Base-by-base conservation (phyloP, 768 basidiomycete genomes). In the Auricularia sp. region DNA sequence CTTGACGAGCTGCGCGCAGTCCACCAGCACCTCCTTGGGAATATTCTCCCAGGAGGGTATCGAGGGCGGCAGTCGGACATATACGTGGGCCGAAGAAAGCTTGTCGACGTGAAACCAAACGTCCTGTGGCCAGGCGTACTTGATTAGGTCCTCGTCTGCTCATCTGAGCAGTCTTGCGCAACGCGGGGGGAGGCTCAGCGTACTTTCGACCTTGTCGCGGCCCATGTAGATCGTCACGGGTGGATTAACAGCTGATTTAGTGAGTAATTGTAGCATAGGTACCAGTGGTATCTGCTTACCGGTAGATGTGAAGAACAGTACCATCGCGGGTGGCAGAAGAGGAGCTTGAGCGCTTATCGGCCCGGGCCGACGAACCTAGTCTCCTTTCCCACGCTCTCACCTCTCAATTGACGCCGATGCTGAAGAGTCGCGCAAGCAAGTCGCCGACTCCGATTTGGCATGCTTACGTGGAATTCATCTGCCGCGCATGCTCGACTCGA, bases 21-120 rank as follows among this genome's bases (percentile, higher is more conserved):
- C 96, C 12, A 78, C 78, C 21, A 98, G 77, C 5, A 98, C 76
- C 1, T 82, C 77, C 63, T 87, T 81, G 0, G 97, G 94, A 43
- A 98, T 88, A n/a, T 77, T 74, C 5, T 98, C 94, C 92, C 94
- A 98, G 6, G 79, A 74, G 1, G 72, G 70, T 81, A 95, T 88
- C n/a, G 77, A 79, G 2, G 84, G 83, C 0, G 90, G 83, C 80
- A 98, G 85, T 39, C 95, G 88, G n/a, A 98, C 79, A 73, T 98
- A 98, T 47, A 98, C 95, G 74, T 98, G 93, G 1, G 95, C 94
- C 3, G 94, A 97, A 0, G 93, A 96, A 35, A 98, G 85, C 74
- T 95, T 96, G 79, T 98, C 97, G 66, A 99, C 97, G 74, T 98
- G 97, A 68, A 98, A 97, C 92, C 91, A 92, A 62, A 92, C 77